These are phyloP conservation scores for Diddensiella caesifluorescens DNA, from an alignment of 805 yeast genomes.

Conservation along the genomic window DNA sequence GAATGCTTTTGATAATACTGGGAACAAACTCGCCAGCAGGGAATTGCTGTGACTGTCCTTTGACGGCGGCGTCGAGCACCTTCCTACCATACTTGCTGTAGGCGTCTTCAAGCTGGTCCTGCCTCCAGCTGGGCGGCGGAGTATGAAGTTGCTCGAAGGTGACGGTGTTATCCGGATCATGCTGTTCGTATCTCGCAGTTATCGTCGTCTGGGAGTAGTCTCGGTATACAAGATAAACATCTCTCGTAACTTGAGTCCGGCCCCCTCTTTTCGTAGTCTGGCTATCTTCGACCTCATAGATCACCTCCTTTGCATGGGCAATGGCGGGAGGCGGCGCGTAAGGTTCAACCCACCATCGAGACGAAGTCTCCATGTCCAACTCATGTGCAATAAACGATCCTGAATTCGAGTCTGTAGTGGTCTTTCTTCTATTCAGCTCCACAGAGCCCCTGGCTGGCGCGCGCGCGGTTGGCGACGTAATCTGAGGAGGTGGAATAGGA, in stretches of 20 bases:
- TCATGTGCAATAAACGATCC: slow-evolving; percentile 26
- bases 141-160: slow-evolving; percentile 32
- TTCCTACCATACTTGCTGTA: slow-evolving; percentile 48
- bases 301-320: slow-evolving; percentile 41
- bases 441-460: slow-evolving; percentile 17
- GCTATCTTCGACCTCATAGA: slow-evolving; percentile 62
- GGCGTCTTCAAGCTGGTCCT: slow-evolving; percentile 45
- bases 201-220: slow-evolving; percentile 66
- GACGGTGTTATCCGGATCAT: slow-evolving; percentile 50
- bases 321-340: slow-evolving; percentile 54
- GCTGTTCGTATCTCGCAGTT: slow-evolving; percentile 50
- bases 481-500: slow-evolving; percentile 16
- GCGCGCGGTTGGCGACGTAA: slow-evolving; percentile 20
- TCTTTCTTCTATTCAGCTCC: slow-evolving; percentile 15
- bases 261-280: slow-evolving; percentile 53
- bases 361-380: slow-evolving; percentile 32
- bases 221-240: slow-evolving; percentile 64
- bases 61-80: slow-evolving; percentile 42
- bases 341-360: slow-evolving; percentile 63
- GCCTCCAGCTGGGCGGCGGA: slow-evolving; percentile 42
- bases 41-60: slow-evolving; percentile 5
- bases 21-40: slow-evolving; percentile 28
- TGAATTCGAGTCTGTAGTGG: slow-evolving; percentile 9
- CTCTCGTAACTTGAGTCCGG: slow-evolving; percentile 46
- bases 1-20: slow-evolving; percentile 33